A percentile compares a stretch with the other conserved stretches of the same genome.
phyloP scores from a whole-genome alignment of 192 early-diverging fungal genomes.

The Linderina pennispora region DNA sequence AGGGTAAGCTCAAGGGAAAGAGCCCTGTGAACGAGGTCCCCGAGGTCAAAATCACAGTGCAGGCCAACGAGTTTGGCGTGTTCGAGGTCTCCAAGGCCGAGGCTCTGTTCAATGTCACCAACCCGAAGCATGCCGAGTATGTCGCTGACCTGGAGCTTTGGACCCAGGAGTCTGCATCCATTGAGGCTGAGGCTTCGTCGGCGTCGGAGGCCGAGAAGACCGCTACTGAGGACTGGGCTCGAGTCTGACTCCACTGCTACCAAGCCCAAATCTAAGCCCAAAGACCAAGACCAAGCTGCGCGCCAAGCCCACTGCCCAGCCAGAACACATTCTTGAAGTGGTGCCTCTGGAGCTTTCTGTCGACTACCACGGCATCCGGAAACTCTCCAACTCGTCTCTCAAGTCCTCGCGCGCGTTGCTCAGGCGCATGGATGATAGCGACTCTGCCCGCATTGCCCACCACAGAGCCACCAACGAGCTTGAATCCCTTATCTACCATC shows the following conservation, averaged over 20 bases:
- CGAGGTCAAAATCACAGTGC: conserved; percentile 80
- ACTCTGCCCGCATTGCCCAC: conserved; percentile 58
- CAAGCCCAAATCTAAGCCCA: conserved; percentile 29
- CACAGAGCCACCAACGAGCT: conserved; percentile 85
- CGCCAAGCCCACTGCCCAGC: conserved; percentile 16
- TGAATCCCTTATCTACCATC: conserved; percentile 84
- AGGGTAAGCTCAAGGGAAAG: conserved; percentile 56
- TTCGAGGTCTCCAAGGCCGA: conserved; percentile 58
- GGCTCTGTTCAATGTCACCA: conserved; percentile 45
- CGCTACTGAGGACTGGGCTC: conserved; percentile 41
- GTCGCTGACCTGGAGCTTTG: conserved; percentile 27
- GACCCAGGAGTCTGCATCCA: conserved; percentile 41
- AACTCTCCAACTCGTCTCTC: conserved; percentile 41
- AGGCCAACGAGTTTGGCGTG: conserved; percentile 72
- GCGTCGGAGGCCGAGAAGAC: conserved; percentile 32
- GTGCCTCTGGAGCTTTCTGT: conserved; percentile 57
- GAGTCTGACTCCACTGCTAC: conserved; percentile 19
- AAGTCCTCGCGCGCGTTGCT: conserved; percentile 46
- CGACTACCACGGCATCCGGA: conserved; percentile 49
- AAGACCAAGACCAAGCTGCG: conserved; percentile 25
- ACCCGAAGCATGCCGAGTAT: conserved; percentile 27
- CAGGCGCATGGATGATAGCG: conserved; percentile 65
- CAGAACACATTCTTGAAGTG: conserved; percentile 22
- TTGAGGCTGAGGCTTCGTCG: conserved; percentile 34
- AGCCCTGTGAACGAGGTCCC: conserved; percentile 51